Percentiles rank a stretch among this genome's conserved stretches.
Conservation (phyloP, 2,329 filamentous ascomycete genomes). For the Trichoderma harzianum region DNA sequence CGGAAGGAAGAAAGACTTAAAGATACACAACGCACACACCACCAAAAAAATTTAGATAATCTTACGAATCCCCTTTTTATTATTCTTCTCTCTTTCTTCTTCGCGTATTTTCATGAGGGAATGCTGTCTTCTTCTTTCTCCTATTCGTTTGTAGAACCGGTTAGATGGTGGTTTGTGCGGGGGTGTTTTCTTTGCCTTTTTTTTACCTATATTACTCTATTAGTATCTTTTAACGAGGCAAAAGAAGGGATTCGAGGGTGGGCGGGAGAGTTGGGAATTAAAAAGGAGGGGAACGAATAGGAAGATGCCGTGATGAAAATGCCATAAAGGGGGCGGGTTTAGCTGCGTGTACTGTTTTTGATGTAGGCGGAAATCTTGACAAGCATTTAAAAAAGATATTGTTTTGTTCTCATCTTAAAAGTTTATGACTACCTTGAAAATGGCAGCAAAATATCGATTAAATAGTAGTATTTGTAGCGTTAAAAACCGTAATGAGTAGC, state of each 20-base stretch:
- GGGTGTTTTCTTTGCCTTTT: background rate
- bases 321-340: background rate
- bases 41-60: conserved; percentile 18
- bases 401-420: background rate
- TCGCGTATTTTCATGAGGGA: background rate
- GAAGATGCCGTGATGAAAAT: background rate
- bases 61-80: conserved; percentile 3
- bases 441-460: background rate
- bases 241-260: background rate
- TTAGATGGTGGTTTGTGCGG: conserved; percentile 3
- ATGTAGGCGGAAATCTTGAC: background rate
- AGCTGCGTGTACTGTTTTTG: background rate
- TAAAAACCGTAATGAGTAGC: background rate
- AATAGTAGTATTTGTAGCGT: background rate
- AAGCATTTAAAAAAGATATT: background rate
- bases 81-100: background rate
- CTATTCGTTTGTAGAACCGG: conserved; percentile 2
- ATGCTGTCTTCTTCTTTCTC: background rate
- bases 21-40: background rate
- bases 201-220: background rate
- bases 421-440: background rate
- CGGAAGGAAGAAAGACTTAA: conserved; percentile 8
- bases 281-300: background rate
- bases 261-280: background rate
- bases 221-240: background rate